Evolutionary conservation across 257 asterid genomes (phyloP).

Genomic region (Catharanthus roseus): DNA sequence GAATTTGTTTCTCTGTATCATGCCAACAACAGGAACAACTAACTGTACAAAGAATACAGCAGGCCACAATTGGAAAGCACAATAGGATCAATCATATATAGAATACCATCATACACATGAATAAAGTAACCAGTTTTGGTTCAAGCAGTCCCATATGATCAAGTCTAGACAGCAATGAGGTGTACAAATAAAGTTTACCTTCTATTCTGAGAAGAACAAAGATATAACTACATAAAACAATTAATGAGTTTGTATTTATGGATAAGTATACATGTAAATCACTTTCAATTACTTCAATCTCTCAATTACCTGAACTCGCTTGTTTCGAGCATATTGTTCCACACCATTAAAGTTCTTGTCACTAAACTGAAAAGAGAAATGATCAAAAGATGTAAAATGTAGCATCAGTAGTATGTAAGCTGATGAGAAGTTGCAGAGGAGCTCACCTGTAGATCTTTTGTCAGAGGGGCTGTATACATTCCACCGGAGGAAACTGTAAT

Average conservation of each 20-base stretch:
- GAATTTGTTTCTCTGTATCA: not conserved
- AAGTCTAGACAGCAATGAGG: not conserved
- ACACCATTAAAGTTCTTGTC: constrained; percentile 55
- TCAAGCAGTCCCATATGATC: not conserved
- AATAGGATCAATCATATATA: not conserved
- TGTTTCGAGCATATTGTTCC: constrained; percentile 87
- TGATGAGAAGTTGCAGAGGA: not conserved
- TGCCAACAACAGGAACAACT: not conserved
- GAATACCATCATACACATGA: not conserved
- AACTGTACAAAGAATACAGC: not conserved
- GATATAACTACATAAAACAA: not conserved
- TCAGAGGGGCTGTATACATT: constrained; percentile 86
- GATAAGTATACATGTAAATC: no score
- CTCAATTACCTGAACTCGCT: constrained; percentile 68
- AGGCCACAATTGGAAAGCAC: not conserved
- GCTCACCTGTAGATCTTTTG: constrained; percentile 61
- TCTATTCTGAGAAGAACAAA: not conserved
- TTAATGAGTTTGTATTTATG: not conserved
- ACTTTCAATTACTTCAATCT: not conserved
- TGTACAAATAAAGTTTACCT: not conserved
- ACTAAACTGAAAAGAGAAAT: constrained; percentile 50
- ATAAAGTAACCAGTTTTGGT: not conserved
- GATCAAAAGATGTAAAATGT: constrained; percentile 9
- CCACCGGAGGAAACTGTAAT: constrained; percentile 93
- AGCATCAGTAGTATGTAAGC: constrained; percentile 1